Conservation (phyloP, 1,139 yeast genomes). For the Casaregolazyma suthepensis region DNA sequence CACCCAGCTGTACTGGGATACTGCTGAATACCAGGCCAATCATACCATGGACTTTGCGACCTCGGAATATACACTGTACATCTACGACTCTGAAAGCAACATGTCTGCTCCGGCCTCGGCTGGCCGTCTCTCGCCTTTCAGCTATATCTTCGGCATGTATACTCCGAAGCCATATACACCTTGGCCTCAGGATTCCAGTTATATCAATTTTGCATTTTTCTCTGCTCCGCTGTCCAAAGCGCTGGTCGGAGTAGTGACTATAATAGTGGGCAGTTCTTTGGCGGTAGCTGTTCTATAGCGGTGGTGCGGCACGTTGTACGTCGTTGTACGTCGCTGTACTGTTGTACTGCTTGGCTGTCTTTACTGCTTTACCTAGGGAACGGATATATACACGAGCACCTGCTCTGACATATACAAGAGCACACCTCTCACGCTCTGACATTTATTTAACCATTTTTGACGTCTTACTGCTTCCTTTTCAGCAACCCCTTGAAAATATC, state of each 20-base stretch:
- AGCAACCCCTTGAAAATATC: constrained; percentile 91
- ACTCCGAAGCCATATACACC: constrained; percentile 34
- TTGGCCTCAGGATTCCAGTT: constrained; percentile 25
- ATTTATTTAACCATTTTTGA: not conserved
- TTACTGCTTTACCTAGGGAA: not conserved
- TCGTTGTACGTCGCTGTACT: too few species aligned
- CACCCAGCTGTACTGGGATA: constrained; percentile 36
- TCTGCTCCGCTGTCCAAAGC: constrained; percentile 19
- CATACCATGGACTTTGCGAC: constrained; percentile 26
- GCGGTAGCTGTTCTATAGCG: constrained; percentile 12
- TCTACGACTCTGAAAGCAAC: constrained; percentile 31
- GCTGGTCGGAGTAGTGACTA: constrained; percentile 16
- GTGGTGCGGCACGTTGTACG: too few species aligned
- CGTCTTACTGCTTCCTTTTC: constrained; percentile 40
- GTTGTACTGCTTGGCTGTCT: too few species aligned
- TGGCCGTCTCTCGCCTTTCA: constrained; percentile 31
- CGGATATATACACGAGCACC: not conserved
- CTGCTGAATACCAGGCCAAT: constrained; percentile 28
- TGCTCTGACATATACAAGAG: too few species aligned
- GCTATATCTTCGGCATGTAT: constrained; percentile 34
- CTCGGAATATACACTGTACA: constrained; percentile 33
- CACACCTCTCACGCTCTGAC: not conserved
- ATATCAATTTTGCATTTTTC: constrained; percentile 19
- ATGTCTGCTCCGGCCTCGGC: constrained; percentile 29
- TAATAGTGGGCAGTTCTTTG: constrained; percentile 14